Conservation (phyloP, 805 yeast species). For the Candida orba region DNA sequence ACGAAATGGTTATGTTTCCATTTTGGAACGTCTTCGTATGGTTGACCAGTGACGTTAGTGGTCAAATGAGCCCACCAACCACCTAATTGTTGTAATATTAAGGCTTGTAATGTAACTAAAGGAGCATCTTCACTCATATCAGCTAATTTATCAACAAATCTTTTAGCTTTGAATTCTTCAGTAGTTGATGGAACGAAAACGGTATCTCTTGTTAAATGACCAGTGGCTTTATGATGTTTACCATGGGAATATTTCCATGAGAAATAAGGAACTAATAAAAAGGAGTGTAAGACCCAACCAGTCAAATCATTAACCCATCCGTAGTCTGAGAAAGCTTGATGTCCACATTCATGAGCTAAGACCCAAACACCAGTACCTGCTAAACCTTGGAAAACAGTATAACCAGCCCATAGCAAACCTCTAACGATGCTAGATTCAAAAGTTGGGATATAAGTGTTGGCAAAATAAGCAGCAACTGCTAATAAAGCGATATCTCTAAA, state of each 20-base stretch:
- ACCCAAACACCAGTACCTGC: slow-evolving; percentile 80
- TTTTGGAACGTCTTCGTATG: slow-evolving; percentile 39
- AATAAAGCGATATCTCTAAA: slow-evolving; percentile 53
- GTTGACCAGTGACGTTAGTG: slow-evolving; percentile 74
- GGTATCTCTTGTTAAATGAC: slow-evolving; percentile 75
- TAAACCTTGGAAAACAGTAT: slow-evolving; percentile 51
- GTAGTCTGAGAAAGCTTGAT: slow-evolving; percentile 74
- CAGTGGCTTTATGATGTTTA: slow-evolving; percentile 88
- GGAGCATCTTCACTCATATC: slow-evolving; percentile 75
- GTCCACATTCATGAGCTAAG: slow-evolving; percentile 89
- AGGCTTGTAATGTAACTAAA: slow-evolving; percentile 45
- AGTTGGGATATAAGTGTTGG: slow-evolving; percentile 45
- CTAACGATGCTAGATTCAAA: slow-evolving; percentile 39
- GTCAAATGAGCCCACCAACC: slow-evolving; percentile 69
- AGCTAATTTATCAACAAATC: slow-evolving; percentile 33
- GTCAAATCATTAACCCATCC: slow-evolving; percentile 66
- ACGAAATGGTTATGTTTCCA: slow-evolving; percentile 59
- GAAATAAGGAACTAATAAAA: slow-evolving; percentile 74
- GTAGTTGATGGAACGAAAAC: slow-evolving; percentile 73
- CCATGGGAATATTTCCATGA: slow-evolving; percentile 83
- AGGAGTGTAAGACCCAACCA: slow-evolving; percentile 81
- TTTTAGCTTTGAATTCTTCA: slow-evolving; percentile 41
- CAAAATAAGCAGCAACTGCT: slow-evolving; percentile 44
- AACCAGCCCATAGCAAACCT: slow-evolving; percentile 50
- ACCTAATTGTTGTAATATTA: slow-evolving; percentile 63